Percentiles rank a stretch among this genome's conserved stretches.
Conservation (phyloP, 140 eudicot species). For the Flaveria floridana region DNA sequence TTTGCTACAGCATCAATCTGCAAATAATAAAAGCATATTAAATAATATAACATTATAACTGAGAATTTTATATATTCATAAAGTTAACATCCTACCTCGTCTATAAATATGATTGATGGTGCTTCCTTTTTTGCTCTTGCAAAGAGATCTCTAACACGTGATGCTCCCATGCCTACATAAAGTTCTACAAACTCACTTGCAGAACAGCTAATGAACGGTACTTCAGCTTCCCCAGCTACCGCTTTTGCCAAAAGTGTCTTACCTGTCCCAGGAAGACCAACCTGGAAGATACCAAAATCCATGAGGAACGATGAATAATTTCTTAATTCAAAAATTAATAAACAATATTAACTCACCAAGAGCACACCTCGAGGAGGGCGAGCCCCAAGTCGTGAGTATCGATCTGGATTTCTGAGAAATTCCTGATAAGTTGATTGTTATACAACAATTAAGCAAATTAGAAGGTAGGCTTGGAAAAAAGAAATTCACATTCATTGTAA, state of each 20-base stretch:
- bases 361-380: slow-evolving; percentile 99
- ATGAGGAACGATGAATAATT: not conserved
- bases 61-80: not conserved
- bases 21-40: slow-evolving; percentile 17
- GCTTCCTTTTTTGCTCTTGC: slow-evolving; percentile 98
- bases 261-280: slow-evolving; percentile 99
- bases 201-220: slow-evolving; percentile 95
- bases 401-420: slow-evolving; percentile 92
- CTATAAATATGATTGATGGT: slow-evolving; percentile 93
- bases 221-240: slow-evolving; percentile 98
- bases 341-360: slow-evolving; percentile 57
- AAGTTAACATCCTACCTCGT: slow-evolving; percentile 54
- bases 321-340: not conserved
- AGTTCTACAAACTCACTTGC: slow-evolving; percentile 97
- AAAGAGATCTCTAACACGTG: slow-evolving; percentile 95
- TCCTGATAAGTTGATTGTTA: slow-evolving; percentile 49
- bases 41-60: not conserved
- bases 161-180: slow-evolving; percentile 99
- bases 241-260: slow-evolving; percentile 80
- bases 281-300: slow-evolving; percentile 57
- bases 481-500: not conserved
- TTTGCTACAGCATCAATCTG: slow-evolving; percentile 99
- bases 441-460: slow-evolving; percentile 9
- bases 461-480: slow-evolving; percentile 4
- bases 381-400: slow-evolving; percentile 80